Conservation (phyloP, 2,329 filamentous ascomycete genomes). For the Metarhizium humberi region DNA sequence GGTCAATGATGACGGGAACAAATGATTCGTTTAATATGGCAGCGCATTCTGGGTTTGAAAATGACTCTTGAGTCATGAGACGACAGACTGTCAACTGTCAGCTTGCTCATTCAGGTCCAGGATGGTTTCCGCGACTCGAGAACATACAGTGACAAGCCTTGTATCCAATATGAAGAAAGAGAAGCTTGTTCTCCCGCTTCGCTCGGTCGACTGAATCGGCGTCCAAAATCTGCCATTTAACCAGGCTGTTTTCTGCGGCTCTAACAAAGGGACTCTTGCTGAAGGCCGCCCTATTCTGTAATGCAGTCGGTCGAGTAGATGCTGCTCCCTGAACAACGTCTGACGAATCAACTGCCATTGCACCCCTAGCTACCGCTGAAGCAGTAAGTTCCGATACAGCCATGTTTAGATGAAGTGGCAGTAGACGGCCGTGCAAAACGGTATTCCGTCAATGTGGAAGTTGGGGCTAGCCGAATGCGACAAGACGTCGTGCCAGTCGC, state of each 20-base stretch:
- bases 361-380: conserved; percentile 23
- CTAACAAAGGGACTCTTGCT: conserved; percentile 51
- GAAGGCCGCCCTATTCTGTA: conserved; percentile 26
- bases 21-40: conserved; percentile 77
- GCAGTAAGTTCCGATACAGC: conserved; percentile 28
- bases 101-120: conserved; percentile 1
- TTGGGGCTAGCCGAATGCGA: background rate
- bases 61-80: conserved; percentile 88
- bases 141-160: conserved; percentile 84
- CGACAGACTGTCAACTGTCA: conserved; percentile 54
- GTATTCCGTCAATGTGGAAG: background rate
- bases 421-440: background rate
- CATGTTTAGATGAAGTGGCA: conserved; percentile 15
- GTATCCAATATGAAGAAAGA: conserved; percentile 94
- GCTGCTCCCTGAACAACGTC: conserved; percentile 4
- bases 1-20: conserved; percentile 85
- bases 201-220: conserved; percentile 68
- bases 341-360: conserved; percentile 11
- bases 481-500: background rate
- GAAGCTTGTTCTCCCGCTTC: conserved; percentile 71
- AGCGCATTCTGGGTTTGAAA: conserved; percentile 74
- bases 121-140: conserved; percentile 5
- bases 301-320: conserved; percentile 10
- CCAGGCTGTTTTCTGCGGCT: conserved; percentile 68
- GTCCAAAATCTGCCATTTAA: conserved; percentile 87